Evolutionary conservation across 805 yeast genomes (phyloP), one percentile per base, ranked within the genome.

Genomic region (Yarrowia osloensis): DNA sequence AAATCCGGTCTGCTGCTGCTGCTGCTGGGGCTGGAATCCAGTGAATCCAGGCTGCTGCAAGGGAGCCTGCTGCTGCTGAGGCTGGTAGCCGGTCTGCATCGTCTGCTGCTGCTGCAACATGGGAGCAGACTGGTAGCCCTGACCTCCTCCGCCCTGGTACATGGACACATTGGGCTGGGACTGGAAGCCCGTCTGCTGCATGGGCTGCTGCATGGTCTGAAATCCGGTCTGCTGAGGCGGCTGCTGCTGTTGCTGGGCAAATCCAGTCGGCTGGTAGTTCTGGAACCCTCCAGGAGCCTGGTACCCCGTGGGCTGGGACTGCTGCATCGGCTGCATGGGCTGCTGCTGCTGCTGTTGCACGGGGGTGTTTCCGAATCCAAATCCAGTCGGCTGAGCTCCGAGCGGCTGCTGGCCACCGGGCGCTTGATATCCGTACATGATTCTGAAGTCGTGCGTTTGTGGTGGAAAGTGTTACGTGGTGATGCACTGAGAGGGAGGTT

Each of bases 191-290:
- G 40, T 31, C 35, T 68, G 71, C 46, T 62, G 69, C 66, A 62
- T 69, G 17, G 68, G 47, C 28, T 67, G 73, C 67, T 72, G 74
- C 49, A 50, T 67, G 13, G 65, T 65, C 49, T 69, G 71, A 57
- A 49, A 69, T 26, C 72, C 72, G 8, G 71, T 69, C 37, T 68
- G 73, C 63, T 70, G 69, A 4, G 66, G 54, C 40, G 21, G n/a
- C 33, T 57, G 63, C 49, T 24, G 63, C 21, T 57, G 63, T 28
- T 61, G 67, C 49, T 54, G 67, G 13, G 68, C 44, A 28, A 66
- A 68, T 35, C 68, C 70, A 28, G 67, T 68, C 3, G 69, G 63
- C 44, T 50, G 69, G 61, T 39, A 26, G 61, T 61, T 61, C 47
- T 61, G 66, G 33, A 61, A 61, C 9, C 54, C 54, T 6, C 63